phyloP scores from a whole-genome alignment of 2,329 filamentous ascomycete species.

The Xylaria arbuscula region DNA sequence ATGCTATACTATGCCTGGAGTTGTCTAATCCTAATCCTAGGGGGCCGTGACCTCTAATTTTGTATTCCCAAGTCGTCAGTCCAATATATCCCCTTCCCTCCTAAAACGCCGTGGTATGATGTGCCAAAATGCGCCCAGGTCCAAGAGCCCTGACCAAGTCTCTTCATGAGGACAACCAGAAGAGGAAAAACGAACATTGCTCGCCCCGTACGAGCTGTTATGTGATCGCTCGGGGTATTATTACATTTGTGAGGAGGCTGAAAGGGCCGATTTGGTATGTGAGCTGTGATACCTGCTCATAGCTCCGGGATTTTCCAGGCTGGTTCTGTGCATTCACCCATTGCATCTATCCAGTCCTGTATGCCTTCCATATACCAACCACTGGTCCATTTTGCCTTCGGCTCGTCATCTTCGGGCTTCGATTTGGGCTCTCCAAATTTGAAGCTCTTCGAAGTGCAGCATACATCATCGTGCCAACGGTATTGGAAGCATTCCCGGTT shows the following conservation, averaged over 20 bases:
- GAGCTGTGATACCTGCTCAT: constrained; percentile 34
- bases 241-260: constrained; percentile 13
- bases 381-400: constrained; percentile 53
- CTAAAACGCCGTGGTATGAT: constrained; percentile 34
- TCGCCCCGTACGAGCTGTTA: constrained; percentile 5
- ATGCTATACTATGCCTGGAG: constrained; percentile 33
- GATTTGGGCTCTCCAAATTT: constrained; percentile 56
- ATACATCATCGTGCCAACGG: constrained; percentile 57
- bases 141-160: constrained; percentile 22
- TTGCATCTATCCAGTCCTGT: constrained; percentile 59
- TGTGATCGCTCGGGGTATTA: constrained; percentile 8
- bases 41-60: constrained; percentile 22
- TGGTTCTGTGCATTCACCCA: constrained; percentile 55
- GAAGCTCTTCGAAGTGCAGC: constrained; percentile 58
- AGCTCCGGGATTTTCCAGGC: constrained; percentile 55
- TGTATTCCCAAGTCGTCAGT: constrained; percentile 3
- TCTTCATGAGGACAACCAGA: constrained; percentile 26
- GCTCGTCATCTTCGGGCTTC: constrained; percentile 46
- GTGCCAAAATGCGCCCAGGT: constrained; percentile 30
- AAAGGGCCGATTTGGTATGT: not conserved
- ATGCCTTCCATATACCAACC: constrained; percentile 62
- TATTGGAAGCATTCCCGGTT: constrained; percentile 59
- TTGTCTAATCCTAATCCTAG: constrained; percentile 29
- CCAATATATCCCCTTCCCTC: not conserved
- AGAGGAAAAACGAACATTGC: not conserved